Evolutionary conservation across 148 eudicot genomes (phyloP), one percentile per base, ranked within the genome.

Genomic region (Talinum fruticosum): DNA sequence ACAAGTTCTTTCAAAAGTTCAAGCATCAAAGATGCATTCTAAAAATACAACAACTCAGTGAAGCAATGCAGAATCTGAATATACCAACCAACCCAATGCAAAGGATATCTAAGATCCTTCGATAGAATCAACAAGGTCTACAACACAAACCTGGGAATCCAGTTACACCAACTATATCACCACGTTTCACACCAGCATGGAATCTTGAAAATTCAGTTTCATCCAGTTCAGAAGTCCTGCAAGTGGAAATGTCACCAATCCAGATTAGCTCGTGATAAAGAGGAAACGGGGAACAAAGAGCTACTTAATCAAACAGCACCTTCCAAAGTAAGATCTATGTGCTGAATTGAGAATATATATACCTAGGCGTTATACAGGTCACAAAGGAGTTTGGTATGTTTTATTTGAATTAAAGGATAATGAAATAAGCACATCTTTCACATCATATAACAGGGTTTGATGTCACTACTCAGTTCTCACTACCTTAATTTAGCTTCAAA

Each of bases 161-260:
- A 79, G 85, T 74, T 67, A 95, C 84, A 53, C 99, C 99, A 82
- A 92, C 93, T 73, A 92, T 87, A 85, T 95, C 99, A 78, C 99
- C 99, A 71, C 96, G 96, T 82, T 95, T 95, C 66, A 92, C 98
- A 74, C 86, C 68, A 36, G 85, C 78, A 75, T 92, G 98, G 73
- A 90, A 86, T 83, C 65, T 88, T 29, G 85, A 74, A 84, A 95
- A 95, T 71, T 91, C 97, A 73, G 87, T 86, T 82, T 86, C 96
- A 61, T 84, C 90, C 81, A 95, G 70, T 23, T 85, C 92, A 2
- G 97, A 91, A 71, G 66, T 83, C 84, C 97, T 95, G 86, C 78
- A 76, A 36, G 45, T 51, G 30, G 38, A 69, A 66, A 75, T 57
- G n/a, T 53, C 36, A 26, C 51, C 24, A 33, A 47, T 34, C 23